phyloP scores from a whole-genome alignment of 2,329 filamentous ascomycete species.

The Colletotrichum sp. region DNA sequence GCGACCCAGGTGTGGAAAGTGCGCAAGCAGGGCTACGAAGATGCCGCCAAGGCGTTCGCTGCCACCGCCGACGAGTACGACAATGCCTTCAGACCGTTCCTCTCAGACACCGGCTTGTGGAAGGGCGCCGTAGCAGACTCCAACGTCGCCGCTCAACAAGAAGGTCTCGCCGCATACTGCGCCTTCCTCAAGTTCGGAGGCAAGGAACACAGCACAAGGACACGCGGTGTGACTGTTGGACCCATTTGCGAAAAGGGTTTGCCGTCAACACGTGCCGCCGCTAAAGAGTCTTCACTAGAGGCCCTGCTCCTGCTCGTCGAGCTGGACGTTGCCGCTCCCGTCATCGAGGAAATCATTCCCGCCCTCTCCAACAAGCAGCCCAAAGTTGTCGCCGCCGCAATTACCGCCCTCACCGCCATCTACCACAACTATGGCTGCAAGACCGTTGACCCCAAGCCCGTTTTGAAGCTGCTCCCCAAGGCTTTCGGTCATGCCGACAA shows the following conservation, averaged over 20 bases:
- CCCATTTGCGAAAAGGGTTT: constrained; percentile 92
- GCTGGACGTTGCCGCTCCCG: constrained; percentile 81
- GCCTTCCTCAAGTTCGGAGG: constrained; percentile 93
- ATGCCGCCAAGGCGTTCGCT: constrained; percentile 86
- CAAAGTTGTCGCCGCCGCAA: constrained; percentile 77
- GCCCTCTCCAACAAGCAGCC: constrained; percentile 87
- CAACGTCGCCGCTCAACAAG: constrained; percentile 96
- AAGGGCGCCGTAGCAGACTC: constrained; percentile 92
- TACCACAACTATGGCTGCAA: constrained; percentile 96
- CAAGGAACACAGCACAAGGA: constrained; percentile 77
- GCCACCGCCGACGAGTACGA: constrained; percentile 84
- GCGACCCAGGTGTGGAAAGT: constrained; percentile 85
- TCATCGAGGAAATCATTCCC: constrained; percentile 90
- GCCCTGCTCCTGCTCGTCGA: constrained; percentile 89
- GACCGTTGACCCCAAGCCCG: constrained; percentile 88
- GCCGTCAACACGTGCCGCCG: constrained; percentile 83
- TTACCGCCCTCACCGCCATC: constrained; percentile 80
- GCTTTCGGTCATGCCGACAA: constrained; percentile 97
- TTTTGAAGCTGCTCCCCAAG: constrained; percentile 87
- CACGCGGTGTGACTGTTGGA: constrained; percentile 74
- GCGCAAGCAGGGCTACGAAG: constrained; percentile 92
- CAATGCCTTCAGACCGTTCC: constrained; percentile 84
- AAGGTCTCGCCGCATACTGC: constrained; percentile 86
- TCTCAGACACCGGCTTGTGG: constrained; percentile 85
- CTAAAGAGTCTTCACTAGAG: constrained; percentile 86